Evolutionary conservation across 495 filamentous ascomycete genomes (phyloP), one percentile per base, ranked within the genome.

Genomic region (Aspergillus egyptiacus): DNA sequence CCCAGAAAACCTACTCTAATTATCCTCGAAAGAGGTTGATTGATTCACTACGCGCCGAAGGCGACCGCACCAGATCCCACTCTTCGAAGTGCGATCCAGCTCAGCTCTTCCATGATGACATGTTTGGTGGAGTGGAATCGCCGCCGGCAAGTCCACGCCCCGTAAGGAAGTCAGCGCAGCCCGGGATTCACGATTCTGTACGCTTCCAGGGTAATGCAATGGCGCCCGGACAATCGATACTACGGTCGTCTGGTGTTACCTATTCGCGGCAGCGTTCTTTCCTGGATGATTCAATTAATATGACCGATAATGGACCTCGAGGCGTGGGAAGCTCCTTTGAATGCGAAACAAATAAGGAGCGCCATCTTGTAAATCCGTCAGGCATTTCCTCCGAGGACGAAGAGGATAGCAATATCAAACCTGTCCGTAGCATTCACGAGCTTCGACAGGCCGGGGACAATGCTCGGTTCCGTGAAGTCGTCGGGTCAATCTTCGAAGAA

Each of bases 361-460:
- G 11, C 5, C 15, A 6, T 38, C 8, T n/a, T 34, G 2, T 27
- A 14, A n/a, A 3, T 46, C 13, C 17, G 11, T 33, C 38, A 10
- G 22, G 6, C 10, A 33, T 35, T 17, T 6, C 34, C 25, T 13
- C 35, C 18, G 49, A 46, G 23, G 80, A 83, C n/a, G 74, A 77
- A 11, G 74, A 76, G 5, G 67, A 65, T 23, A 60, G 73, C 22
- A 76, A 75, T 20, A 70, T 74, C 34, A 76, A 73, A 11, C 69
- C 78, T 41, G 83, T 96, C 48, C 80, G 85, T 39, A 93, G 83
- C 53, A 86, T 96, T 27, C 90, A 97, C 59, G 93, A 98, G 62
- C 73, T 98, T 34, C 78, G 90, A 52, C 85, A 89, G 54, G 83
- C 89, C 31, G 93, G 93, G 6, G 82, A 83, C 18, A 94, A 91